Conservation (phyloP, 768 basidiomycete species). For the Leccinum pellstonianum region DNA sequence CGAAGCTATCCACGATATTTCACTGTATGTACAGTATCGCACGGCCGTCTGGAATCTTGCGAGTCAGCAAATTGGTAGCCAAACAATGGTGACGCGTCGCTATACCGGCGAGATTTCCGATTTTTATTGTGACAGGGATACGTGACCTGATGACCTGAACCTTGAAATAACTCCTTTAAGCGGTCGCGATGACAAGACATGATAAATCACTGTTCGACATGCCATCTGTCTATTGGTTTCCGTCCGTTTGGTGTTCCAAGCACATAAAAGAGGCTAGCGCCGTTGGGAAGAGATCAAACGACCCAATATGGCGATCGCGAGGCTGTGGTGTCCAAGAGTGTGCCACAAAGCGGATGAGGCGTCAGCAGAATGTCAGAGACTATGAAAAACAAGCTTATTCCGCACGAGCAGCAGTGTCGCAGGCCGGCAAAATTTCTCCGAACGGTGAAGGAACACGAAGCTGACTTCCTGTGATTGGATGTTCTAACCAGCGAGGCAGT, state of each 20-base stretch:
- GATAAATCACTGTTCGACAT: slow-evolving; percentile 4
- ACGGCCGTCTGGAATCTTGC: not conserved
- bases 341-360: slow-evolving; percentile 32
- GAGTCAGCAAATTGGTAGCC: not conserved
- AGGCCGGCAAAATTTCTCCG: not conserved
- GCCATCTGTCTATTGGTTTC: slow-evolving; percentile 6
- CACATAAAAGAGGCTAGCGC: not conserved
- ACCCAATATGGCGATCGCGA: slow-evolving; percentile 9
- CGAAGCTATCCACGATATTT: not conserved
- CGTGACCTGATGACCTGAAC: not conserved
- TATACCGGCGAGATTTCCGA: not conserved
- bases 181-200: slow-evolving; percentile 5
- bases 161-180: slow-evolving; percentile 10
- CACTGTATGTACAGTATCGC: not conserved
- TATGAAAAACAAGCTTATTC: slow-evolving; percentile 10
- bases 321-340: slow-evolving; percentile 32
- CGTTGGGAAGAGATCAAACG: slow-evolving; percentile 1
- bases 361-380: slow-evolving; percentile 18
- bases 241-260: not conserved
- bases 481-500: slow-evolving; percentile 10
- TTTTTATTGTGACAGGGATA: not conserved
- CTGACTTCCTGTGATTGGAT: slow-evolving; percentile 4
- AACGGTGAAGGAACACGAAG: slow-evolving; percentile 1
- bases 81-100: not conserved
- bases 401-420: not conserved